Percentiles rank a stretch among this genome's conserved stretches.
Conservation (phyloP, 1,284 basidiomycete genomes). For the Leccinum pachyderme region DNA sequence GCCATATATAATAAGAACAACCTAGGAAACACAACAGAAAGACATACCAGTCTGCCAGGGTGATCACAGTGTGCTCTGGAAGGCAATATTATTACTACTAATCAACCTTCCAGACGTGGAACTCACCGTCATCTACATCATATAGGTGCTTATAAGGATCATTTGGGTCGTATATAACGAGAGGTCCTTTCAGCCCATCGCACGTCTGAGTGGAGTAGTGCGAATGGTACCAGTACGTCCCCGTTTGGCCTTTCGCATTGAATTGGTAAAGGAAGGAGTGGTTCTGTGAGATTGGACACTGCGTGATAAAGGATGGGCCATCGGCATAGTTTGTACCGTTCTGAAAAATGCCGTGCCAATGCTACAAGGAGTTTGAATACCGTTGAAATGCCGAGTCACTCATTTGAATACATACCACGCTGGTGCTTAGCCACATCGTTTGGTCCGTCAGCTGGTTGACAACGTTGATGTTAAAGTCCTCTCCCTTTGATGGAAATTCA, state of each 20-base stretch:
- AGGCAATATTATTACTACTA: neutral
- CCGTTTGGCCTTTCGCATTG: constrained; percentile 28
- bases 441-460: constrained; percentile 29
- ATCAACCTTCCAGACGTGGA: neutral
- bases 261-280: constrained; percentile 40
- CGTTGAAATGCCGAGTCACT: constrained; percentile 20
- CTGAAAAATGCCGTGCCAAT: constrained; percentile 38
- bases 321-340: constrained; percentile 27
- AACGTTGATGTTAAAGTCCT: constrained; percentile 28
- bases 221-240: constrained; percentile 49
- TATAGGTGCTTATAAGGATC: constrained; percentile 33
- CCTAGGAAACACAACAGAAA: neutral
- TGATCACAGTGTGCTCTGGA: constrained; percentile 32
- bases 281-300: constrained; percentile 45
- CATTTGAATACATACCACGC: constrained; percentile 24
- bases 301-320: constrained; percentile 36
- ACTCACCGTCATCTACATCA: constrained; percentile 37
- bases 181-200: constrained; percentile 28
- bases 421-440: constrained; percentile 34
- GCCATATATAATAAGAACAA: constrained; percentile 20
- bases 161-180: constrained; percentile 36
- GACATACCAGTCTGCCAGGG: constrained; percentile 29
- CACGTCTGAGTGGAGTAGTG: constrained; percentile 38
- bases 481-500: constrained; percentile 36
- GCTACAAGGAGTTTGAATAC: constrained; percentile 30